Evolutionary conservation across 179 eudicot genomes (phyloP).

Genomic region (Kewa caespitosa): DNA sequence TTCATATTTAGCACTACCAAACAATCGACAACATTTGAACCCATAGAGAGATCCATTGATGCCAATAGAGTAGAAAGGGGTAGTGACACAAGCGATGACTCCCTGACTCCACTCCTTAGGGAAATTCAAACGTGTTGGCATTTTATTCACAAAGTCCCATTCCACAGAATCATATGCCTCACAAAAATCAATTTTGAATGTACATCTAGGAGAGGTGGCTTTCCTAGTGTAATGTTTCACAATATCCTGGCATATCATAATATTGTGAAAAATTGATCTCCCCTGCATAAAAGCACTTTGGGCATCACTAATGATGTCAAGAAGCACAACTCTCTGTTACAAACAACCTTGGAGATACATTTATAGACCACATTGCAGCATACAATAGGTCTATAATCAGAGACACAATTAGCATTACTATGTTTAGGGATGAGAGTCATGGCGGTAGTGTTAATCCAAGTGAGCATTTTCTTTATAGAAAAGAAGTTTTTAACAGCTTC

Average conservation of each 20-base stretch:
- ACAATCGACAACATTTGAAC: too few relatives aligned
- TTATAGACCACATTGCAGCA: neutral
- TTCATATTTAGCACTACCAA: too few relatives aligned
- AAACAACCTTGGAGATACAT: neutral
- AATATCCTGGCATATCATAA: neutral
- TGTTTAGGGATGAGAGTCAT: neutral
- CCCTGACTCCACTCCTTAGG: neutral
- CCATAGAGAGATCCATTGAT: too few relatives aligned
- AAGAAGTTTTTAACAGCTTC: neutral
- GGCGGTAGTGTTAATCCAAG: neutral
- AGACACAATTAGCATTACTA: too few relatives aligned
- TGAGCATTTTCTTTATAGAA: neutral
- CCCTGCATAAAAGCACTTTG: neutral
- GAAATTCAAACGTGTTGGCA: neutral
- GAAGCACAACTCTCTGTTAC: neutral
- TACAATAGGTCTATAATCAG: neutral
- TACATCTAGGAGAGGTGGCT: neutral
- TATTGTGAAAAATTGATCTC: neutral
- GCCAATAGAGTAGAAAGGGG: too few relatives aligned
- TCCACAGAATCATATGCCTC: slow-evolving; percentile 1
- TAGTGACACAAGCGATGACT: neutral
- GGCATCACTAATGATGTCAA: neutral
- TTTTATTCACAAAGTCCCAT: neutral
- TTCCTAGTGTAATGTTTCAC: neutral
- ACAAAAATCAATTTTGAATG: neutral